Conservation (phyloP, 306 rosid genomes). For the Lithocarpus polystachyus region DNA sequence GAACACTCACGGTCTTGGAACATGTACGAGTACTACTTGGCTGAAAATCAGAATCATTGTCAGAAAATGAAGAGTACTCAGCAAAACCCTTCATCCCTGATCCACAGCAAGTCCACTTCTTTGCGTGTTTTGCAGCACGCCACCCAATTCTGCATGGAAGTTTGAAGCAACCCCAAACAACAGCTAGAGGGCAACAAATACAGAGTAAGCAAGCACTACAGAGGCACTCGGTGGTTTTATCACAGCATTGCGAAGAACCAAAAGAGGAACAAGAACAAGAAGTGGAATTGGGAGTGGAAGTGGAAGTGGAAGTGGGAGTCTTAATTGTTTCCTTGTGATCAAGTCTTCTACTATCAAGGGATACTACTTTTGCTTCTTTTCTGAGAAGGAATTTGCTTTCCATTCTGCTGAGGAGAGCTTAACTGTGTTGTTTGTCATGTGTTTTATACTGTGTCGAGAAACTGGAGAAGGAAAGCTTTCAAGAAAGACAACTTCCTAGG, state of each 20-base stretch:
- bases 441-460: background rate
- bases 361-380: background rate
- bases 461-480: background rate
- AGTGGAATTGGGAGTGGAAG: background rate
- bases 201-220: constrained; percentile 55
- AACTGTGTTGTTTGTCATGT: background rate
- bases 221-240: constrained; percentile 28
- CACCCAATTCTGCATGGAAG: constrained; percentile 49
- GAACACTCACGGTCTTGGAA: constrained; percentile 4
- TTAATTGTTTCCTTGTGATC: background rate
- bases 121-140: constrained; percentile 26
- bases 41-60: constrained; percentile 39
- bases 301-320: background rate
- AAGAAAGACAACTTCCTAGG: constrained; percentile 3
- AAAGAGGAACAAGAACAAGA: constrained; percentile 9
- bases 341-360: background rate
- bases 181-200: constrained; percentile 47
- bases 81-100: constrained; percentile 29
- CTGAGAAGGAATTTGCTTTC: background rate
- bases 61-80: constrained; percentile 67
- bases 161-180: constrained; percentile 49
- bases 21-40: constrained; percentile 10
- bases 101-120: constrained; percentile 37
- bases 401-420: background rate
- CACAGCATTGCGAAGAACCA: constrained; percentile 25